Evolutionary conservation across 495 filamentous ascomycete species (phyloP), one percentile per base, ranked within the genome.

Genomic region (Xylaria sp.): DNA sequence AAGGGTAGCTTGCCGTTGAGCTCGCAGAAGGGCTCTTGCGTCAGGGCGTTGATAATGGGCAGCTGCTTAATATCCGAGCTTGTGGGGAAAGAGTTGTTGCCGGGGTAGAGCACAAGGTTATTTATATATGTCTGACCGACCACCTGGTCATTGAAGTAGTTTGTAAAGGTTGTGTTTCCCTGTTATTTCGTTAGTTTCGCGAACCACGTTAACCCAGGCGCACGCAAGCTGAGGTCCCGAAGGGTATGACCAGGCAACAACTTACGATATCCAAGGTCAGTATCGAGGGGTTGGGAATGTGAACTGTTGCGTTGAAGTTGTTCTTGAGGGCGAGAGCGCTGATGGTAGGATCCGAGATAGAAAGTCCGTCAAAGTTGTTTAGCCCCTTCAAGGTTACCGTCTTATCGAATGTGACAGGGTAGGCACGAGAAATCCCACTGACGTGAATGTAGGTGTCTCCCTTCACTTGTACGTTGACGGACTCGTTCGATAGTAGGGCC

Each of bases 251-350:
- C 19, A 14, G 40, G 6, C 15, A 26, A 52, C 6, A 57, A 78
- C 84, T 72, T 84, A 92, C 90, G 79, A 93, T 84, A 24, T 83
- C 78, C 58, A 95, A 81, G 7, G 87, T 88, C 78, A 93, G 82
- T 63, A 89, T 79, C 4, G 91, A 90, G 6, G 86, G 87, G 76
- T 95, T 95, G 68, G 92, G 92, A 46, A 95, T 92, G 64, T 75
- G 82, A 44, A 88, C 86, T 5, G 81, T 85, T 73, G 88, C 92
- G 41, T 85, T 81, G 83, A 93, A 87, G 80, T 94, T 93, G 62
- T 85, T 82, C 62, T 85, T 84, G 63, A 85, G 80, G 29, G 75
- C 50, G 62, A 83, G 61, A 57, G 85, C 72, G 46, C 19, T 61
- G 64, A 92, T 84, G 52, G 77, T 77, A 72, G 88, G 82, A 24